phyloP scores from a whole-genome alignment of 108 stramenopile species.

The Nitzschia sp. region DNA sequence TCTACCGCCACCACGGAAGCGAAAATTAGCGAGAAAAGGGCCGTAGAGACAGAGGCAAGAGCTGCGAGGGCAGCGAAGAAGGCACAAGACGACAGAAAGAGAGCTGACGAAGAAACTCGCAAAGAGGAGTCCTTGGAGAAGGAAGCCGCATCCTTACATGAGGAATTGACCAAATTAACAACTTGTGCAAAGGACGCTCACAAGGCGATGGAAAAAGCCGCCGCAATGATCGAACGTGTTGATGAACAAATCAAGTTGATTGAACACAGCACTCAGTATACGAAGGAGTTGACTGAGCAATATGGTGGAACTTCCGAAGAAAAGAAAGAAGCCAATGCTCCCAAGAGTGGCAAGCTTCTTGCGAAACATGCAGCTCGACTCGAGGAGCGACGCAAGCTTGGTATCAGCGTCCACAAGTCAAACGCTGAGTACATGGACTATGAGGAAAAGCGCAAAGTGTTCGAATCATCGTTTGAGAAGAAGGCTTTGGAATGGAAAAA shows the following conservation, averaged over 20 bases:
- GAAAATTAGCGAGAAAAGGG: slow-evolving; percentile 80
- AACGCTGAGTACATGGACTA: not conserved
- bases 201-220: slow-evolving; percentile 48
- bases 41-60: slow-evolving; percentile 65
- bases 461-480: slow-evolving; percentile 50
- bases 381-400: slow-evolving; percentile 41
- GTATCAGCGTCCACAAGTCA: slow-evolving; percentile 27
- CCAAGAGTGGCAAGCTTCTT: slow-evolving; percentile 22
- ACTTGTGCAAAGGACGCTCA: slow-evolving; percentile 40
- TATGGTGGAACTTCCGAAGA: slow-evolving; percentile 15
- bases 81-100: slow-evolving; percentile 57
- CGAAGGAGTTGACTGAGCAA: slow-evolving; percentile 31
- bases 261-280: slow-evolving; percentile 42
- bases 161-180: slow-evolving; percentile 33
- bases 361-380: slow-evolving; percentile 54
- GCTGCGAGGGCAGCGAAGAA: slow-evolving; percentile 52
- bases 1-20: slow-evolving; percentile 77
- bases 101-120: slow-evolving; percentile 64
- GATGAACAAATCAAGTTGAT: slow-evolving; percentile 63
- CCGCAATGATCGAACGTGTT: slow-evolving; percentile 47
- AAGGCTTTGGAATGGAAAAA: slow-evolving; percentile 48
- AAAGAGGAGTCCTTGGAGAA: slow-evolving; percentile 67
- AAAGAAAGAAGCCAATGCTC: slow-evolving; percentile 30
- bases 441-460: slow-evolving; percentile 40
- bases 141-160: slow-evolving; percentile 44